These are phyloP conservation scores for Termitomyces sp. DNA, from an alignment of 768 basidiomycete species.

Conservation along the genomic window DNA sequence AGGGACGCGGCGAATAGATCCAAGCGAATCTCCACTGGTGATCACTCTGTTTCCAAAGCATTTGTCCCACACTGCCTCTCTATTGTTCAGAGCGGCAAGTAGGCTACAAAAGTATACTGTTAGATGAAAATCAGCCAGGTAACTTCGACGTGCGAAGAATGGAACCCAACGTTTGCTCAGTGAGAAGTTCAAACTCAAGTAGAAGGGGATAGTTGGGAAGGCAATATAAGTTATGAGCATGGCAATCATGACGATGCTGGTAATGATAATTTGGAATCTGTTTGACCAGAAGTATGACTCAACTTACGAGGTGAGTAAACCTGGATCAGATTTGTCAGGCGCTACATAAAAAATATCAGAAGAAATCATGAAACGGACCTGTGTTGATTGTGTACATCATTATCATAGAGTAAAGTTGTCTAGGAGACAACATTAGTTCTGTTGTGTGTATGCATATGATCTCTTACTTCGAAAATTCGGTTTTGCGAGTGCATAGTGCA, in stretches of 20 bases:
- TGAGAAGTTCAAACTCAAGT: constrained; percentile 36
- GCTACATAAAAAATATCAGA: not conserved
- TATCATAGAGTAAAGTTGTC: constrained; percentile 25
- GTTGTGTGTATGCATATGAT: not conserved
- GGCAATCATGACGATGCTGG: constrained; percentile 22
- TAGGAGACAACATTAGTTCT: not conserved
- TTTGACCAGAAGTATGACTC: too few species aligned
- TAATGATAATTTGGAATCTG: too few species aligned
- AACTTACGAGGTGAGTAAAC: constrained; percentile 9
- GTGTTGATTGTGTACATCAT: constrained; percentile 32
- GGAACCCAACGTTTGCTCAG: constrained; percentile 30
- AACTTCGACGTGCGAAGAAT: not conserved
- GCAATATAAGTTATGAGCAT: constrained; percentile 28
- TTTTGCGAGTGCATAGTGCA: constrained; percentile 17
- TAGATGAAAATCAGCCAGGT: not conserved
- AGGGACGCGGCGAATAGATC: too few species aligned
- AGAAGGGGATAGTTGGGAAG: constrained; percentile 42
- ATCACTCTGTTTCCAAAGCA: not conserved
- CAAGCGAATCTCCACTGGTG: too few species aligned
- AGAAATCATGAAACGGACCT: constrained; percentile 16
- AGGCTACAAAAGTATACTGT: not conserved
- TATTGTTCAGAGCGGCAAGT: not conserved
- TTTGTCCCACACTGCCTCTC: not conserved
- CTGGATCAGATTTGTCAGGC: not conserved
- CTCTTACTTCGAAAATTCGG: constrained; percentile 17